phyloP scores from a whole-genome alignment of 176 grass and related monocot species.

The Juncus inflexus region DNA sequence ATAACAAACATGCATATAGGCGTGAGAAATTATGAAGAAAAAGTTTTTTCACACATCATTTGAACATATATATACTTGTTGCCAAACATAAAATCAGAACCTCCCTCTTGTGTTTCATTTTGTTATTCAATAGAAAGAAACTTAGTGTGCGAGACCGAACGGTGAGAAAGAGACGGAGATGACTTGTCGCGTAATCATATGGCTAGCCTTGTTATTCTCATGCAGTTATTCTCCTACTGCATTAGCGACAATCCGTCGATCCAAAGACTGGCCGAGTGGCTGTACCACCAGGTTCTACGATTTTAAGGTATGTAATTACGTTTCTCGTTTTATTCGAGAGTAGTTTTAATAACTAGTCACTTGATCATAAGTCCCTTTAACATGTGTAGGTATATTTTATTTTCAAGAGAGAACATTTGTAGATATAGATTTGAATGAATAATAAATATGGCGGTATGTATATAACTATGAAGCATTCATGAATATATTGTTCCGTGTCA shows the following conservation, averaged over 20 bases:
- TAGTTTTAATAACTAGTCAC: no score
- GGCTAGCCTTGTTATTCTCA: neutral
- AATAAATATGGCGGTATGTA: no score
- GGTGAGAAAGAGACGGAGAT: neutral
- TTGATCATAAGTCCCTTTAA: no score
- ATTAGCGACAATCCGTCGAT: slow-evolving; percentile 5
- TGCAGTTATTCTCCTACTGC: slow-evolving; percentile 6
- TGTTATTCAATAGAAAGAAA: neutral
- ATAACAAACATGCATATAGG: no score
- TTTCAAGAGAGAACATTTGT: no score
- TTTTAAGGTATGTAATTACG: slow-evolving; percentile 14
- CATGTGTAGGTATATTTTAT: no score
- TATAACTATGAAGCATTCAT: no score
- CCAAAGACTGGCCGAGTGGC: neutral
- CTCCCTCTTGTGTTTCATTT: neutral
- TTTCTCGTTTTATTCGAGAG: neutral
- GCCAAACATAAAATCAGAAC: no score
- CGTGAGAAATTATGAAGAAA: no score
- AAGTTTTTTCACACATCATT: no score
- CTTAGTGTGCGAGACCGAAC: neutral
- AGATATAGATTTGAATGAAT: no score
- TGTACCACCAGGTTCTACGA: slow-evolving; percentile 21
- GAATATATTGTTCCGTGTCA: neutral
- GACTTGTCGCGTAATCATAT: neutral
- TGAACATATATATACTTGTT: no score